Evolutionary conservation across 345 rosid species (phyloP).

Genomic region (Citrus glauca): DNA sequence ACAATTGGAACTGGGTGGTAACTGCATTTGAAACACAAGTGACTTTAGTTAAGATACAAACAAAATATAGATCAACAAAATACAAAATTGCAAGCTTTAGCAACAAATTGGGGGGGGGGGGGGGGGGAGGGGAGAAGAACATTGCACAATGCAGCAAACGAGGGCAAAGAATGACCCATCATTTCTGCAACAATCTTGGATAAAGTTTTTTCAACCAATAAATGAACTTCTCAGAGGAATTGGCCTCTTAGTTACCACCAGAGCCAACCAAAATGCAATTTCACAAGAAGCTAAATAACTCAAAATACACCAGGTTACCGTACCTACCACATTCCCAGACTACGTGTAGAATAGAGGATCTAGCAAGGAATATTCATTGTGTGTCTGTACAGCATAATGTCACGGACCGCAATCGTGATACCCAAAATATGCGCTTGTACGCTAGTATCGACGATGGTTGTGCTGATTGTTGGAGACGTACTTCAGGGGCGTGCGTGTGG

Average conservation of each 20-base stretch:
- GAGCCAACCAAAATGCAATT: neutral
- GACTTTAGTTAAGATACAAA: neutral
- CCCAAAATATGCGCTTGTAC: too few species aligned
- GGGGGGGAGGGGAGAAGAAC: too few species aligned
- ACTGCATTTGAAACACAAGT: conserved; percentile 38
- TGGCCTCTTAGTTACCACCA: neutral
- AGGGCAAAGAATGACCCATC: neutral
- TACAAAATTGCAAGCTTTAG: neutral
- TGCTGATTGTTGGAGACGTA: too few species aligned
- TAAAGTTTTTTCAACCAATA: neutral
- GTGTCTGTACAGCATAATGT: neutral
- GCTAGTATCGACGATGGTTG: too few species aligned
- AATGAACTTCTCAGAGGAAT: neutral
- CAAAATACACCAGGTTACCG: neutral
- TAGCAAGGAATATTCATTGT: neutral
- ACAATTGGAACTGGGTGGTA: conserved; percentile 97
- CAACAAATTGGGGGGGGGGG: neutral
- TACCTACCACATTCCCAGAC: too few species aligned
- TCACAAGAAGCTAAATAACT: neutral
- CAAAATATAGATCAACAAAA: neutral
- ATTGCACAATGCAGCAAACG: neutral
- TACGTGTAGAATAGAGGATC: neutral
- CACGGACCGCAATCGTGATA: too few species aligned
- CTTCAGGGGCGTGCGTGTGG: too few species aligned
- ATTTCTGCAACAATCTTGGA: neutral